phyloP scores from a whole-genome alignment of 495 filamentous ascomycete genomes.

The Daldinia grandis region DNA sequence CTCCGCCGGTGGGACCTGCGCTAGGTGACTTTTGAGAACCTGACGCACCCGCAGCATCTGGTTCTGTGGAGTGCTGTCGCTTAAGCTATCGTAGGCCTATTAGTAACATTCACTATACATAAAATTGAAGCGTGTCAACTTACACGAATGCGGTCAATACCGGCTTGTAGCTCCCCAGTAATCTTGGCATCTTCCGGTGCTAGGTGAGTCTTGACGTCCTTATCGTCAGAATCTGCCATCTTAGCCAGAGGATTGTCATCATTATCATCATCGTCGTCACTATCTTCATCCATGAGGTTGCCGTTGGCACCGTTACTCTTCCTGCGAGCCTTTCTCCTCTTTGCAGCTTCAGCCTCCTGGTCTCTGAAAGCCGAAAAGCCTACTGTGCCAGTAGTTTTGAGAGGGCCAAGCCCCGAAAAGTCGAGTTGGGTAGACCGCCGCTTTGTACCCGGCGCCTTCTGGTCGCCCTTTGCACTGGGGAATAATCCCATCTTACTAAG shows the following conservation, averaged over 20 bases:
- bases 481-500: slow-evolving; percentile 93
- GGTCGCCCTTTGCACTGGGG: slow-evolving; percentile 65
- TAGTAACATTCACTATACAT: slow-evolving; percentile 28
- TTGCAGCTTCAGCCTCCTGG: slow-evolving; percentile 55
- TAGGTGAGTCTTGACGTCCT: slow-evolving; percentile 68
- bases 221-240: slow-evolving; percentile 77
- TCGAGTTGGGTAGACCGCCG: slow-evolving; percentile 80
- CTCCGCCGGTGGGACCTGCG: slow-evolving; percentile 42
- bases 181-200: slow-evolving; percentile 79
- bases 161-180: slow-evolving; percentile 87
- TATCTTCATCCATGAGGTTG: slow-evolving; percentile 59
- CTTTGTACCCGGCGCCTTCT: slow-evolving; percentile 67
- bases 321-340: slow-evolving; percentile 64
- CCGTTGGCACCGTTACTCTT: slow-evolving; percentile 59
- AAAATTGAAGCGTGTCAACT: slow-evolving; percentile 42
- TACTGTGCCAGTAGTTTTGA: slow-evolving; percentile 82
- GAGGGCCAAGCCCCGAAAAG: slow-evolving; percentile 82
- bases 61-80: slow-evolving; percentile 90
- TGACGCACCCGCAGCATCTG: slow-evolving; percentile 58
- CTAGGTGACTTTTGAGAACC: slow-evolving; percentile 53
- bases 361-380: slow-evolving; percentile 94
- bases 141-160: slow-evolving; percentile 92
- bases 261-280: slow-evolving; percentile 79
- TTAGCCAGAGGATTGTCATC: slow-evolving; percentile 65
- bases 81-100: slow-evolving; percentile 73